Conservation (phyloP, 2,329 filamentous ascomycete species). For the Ceratocystis diversiconidia region DNA sequence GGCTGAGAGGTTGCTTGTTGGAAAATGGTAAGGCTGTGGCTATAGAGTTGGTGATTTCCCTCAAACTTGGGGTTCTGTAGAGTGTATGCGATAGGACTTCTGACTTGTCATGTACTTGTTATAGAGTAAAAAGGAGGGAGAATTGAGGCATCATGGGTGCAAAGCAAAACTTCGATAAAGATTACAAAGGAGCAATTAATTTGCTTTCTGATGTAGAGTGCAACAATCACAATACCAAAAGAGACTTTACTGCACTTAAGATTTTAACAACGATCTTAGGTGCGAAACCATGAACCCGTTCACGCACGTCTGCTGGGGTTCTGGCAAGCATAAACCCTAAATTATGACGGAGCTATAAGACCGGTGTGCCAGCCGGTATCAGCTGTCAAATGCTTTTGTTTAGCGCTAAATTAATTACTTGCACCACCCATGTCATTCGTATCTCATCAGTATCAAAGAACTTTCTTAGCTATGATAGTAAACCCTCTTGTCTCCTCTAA, state of each 20-base stretch:
- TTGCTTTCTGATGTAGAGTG: background rate
- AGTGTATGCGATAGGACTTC: background rate
- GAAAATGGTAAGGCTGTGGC: background rate
- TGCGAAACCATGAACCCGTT: background rate
- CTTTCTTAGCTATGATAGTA: background rate
- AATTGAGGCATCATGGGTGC: background rate
- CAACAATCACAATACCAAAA: background rate
- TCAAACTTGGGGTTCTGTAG: background rate
- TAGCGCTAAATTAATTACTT: background rate
- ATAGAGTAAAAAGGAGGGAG: background rate
- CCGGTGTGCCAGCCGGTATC: background rate
- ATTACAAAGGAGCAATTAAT: background rate
- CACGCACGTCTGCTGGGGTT: background rate
- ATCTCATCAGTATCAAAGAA: background rate
- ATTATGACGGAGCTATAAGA: no score
- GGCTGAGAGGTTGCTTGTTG: background rate
- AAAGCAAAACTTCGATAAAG: background rate
- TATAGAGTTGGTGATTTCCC: background rate
- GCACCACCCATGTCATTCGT: background rate
- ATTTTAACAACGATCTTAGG: background rate
- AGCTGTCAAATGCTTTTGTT: background rate
- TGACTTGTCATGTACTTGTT: background rate
- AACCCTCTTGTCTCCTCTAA: background rate
- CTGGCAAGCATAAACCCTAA: background rate
- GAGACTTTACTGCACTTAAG: background rate